Evolutionary conservation across 441 rosid genomes (phyloP).

Genomic region (Iberis amara): DNA sequence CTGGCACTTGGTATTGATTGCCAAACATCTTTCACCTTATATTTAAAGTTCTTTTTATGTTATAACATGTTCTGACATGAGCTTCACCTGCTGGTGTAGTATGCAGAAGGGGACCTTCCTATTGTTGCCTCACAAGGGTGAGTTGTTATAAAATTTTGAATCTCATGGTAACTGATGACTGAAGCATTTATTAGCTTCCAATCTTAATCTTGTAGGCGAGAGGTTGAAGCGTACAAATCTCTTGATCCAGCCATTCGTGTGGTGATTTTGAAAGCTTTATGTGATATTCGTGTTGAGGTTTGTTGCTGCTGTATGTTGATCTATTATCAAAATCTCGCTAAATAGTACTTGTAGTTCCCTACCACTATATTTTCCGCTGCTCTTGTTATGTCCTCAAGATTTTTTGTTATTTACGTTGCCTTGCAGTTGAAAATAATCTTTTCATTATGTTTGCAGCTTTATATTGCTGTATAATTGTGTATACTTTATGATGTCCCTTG

Average conservation of each 20-base stretch:
- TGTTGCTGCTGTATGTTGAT: constrained; percentile 8
- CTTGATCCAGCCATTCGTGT: constrained; percentile 90
- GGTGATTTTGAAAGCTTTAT: constrained; percentile 80
- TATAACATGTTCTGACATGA: not conserved
- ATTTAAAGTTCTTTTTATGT: not conserved
- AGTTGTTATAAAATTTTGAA: constrained; percentile 32
- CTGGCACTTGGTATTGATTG: constrained; percentile 89
- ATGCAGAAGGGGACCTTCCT: constrained; percentile 91
- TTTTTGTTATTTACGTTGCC: not conserved
- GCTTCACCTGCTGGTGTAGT: constrained; percentile 39
- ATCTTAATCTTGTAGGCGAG: constrained; percentile 44
- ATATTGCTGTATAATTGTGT: not conserved
- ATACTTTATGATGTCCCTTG: not conserved
- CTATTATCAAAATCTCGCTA: not conserved
- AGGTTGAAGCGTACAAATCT: constrained; percentile 63
- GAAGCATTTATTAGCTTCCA: constrained; percentile 21
- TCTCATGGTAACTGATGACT: constrained; percentile 7
- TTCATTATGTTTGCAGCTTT: not conserved
- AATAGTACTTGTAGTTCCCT: not conserved
- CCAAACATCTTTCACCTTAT: constrained; percentile 26
- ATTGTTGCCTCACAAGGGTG: constrained; percentile 92
- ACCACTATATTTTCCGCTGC: not conserved
- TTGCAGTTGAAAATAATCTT: not conserved
- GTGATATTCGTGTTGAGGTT: constrained; percentile 97
- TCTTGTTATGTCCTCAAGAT: not conserved